phyloP scores from a whole-genome alignment of 2,329 filamentous ascomycete genomes.

The Parastagonospora avenae region DNA sequence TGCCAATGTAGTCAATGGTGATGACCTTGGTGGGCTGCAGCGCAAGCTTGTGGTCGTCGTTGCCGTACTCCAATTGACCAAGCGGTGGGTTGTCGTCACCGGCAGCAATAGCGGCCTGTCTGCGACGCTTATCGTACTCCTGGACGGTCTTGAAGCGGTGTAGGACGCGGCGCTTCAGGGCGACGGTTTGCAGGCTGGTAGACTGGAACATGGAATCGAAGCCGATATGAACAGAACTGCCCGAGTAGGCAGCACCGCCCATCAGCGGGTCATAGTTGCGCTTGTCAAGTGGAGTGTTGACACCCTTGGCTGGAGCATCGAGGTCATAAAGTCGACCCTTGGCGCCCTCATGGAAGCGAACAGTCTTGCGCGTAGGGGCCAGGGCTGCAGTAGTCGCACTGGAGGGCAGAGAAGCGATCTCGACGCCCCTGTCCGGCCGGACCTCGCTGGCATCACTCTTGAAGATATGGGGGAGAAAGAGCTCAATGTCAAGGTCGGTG shows the following conservation, averaged over 20 bases:
- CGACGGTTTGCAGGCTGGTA: neutral
- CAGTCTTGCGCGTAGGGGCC: slow-evolving; percentile 3
- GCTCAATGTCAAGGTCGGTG: no score
- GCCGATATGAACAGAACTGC: neutral
- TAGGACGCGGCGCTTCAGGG: slow-evolving; percentile 8
- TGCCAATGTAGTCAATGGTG: slow-evolving; percentile 11
- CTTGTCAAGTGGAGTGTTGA: neutral
- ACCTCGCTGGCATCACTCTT: neutral
- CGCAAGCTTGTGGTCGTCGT: slow-evolving; percentile 11
- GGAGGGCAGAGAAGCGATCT: neutral
- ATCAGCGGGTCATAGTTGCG: slow-evolving; percentile 1
- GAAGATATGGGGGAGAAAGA: neutral
- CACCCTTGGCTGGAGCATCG: slow-evolving; percentile 1
- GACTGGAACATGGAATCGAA: slow-evolving; percentile 2
- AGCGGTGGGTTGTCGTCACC: neutral
- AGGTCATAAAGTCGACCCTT: slow-evolving; percentile 2
- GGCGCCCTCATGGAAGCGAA: slow-evolving; percentile 7
- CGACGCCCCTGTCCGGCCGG: neutral
- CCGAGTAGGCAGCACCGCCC: neutral
- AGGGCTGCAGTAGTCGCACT: neutral
- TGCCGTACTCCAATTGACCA: slow-evolving; percentile 19
- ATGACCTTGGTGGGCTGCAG: slow-evolving; percentile 7
- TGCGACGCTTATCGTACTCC: slow-evolving; percentile 11
- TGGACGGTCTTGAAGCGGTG: slow-evolving; percentile 16
- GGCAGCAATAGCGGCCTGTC: neutral